These are phyloP conservation scores for Citrullus mucosospermus DNA, from an alignment of 306 rosid species.

Conservation along the genomic window DNA sequence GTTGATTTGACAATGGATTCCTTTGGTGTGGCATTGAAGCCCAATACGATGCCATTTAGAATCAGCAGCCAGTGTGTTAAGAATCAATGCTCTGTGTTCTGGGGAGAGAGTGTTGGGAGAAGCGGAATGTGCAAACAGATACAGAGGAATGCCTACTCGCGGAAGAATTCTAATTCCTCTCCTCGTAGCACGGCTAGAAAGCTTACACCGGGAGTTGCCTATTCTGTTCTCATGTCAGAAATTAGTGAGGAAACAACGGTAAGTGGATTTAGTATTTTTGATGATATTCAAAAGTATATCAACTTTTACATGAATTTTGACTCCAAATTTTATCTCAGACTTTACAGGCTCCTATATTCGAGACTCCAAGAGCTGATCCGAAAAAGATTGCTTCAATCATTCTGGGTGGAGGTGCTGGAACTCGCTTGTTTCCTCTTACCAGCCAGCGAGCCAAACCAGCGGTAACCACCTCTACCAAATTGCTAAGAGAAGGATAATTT, in stretches of 20 bases:
- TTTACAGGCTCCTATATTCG: slow-evolving; percentile 29
- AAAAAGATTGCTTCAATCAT: slow-evolving; percentile 74
- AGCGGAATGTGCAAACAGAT: slow-evolving; percentile 20
- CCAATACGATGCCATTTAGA: slow-evolving; percentile 14
- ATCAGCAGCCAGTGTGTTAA: slow-evolving; percentile 7
- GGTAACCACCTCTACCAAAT: slow-evolving; percentile 17
- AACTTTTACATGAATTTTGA: neutral
- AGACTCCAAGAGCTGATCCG: slow-evolving; percentile 50
- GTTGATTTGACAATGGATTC: slow-evolving; percentile 27
- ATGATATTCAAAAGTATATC: neutral
- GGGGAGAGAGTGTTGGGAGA: slow-evolving; percentile 36
- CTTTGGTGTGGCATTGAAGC: slow-evolving; percentile 28
- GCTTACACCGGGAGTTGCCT: slow-evolving; percentile 18
- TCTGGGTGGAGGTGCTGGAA: slow-evolving; percentile 93
- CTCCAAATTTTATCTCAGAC: slow-evolving; percentile 25
- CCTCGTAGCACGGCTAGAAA: slow-evolving; percentile 9
- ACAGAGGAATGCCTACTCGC: slow-evolving; percentile 11
- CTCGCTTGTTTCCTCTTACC: slow-evolving; percentile 86
- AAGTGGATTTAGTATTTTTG: neutral
- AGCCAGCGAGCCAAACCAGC: slow-evolving; percentile 89
- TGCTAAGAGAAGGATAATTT: neutral
- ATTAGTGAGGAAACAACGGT: slow-evolving; percentile 34
- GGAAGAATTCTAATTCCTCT: slow-evolving; percentile 22
- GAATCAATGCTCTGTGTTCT: slow-evolving; percentile 28
- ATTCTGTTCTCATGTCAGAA: slow-evolving; percentile 46